phyloP scores from a whole-genome alignment of 2,329 filamentous ascomycete genomes.

The Mycosphaerella sp. region DNA sequence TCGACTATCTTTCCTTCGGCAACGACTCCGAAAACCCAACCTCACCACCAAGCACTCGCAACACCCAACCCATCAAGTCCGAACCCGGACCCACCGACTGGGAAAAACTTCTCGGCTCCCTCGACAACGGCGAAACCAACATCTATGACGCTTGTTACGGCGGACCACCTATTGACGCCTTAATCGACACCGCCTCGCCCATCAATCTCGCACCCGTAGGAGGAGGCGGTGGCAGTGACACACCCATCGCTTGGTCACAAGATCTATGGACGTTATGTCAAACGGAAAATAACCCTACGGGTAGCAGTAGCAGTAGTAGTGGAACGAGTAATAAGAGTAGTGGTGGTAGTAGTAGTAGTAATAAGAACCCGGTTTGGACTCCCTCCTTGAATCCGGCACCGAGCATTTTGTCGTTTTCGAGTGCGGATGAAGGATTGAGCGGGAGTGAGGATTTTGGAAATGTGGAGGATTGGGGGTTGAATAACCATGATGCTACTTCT shows the following conservation, averaged over 20 bases:
- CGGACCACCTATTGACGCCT: conserved; percentile 48
- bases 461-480: conserved; percentile 17
- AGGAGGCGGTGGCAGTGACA: conserved; percentile 15
- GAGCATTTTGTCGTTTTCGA: conserved; percentile 28
- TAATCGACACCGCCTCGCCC: conserved; percentile 39
- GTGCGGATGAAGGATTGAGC: conserved; percentile 22
- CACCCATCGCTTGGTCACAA: conserved; percentile 21
- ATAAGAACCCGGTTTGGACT: conserved; percentile 10
- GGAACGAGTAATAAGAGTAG: conserved; percentile 8
- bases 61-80: conserved; percentile 30
- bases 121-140: conserved; percentile 73
- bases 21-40: conserved; percentile 30
- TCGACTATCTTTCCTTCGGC: conserved; percentile 46
- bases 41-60: conserved; percentile 8
- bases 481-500: not conserved
- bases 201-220: conserved; percentile 28
- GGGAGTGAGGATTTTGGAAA: conserved; percentile 22
- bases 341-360: not conserved
- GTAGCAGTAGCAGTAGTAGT: not conserved
- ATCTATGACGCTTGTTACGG: conserved; percentile 82
- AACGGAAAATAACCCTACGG: conserved; percentile 23
- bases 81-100: conserved; percentile 60
- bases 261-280: conserved; percentile 32
- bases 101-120: conserved; percentile 72
- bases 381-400: conserved; percentile 9